phyloP scores from a whole-genome alignment of 176 grass and related monocot genomes.

The Bolboschoenus planiculmis region DNA sequence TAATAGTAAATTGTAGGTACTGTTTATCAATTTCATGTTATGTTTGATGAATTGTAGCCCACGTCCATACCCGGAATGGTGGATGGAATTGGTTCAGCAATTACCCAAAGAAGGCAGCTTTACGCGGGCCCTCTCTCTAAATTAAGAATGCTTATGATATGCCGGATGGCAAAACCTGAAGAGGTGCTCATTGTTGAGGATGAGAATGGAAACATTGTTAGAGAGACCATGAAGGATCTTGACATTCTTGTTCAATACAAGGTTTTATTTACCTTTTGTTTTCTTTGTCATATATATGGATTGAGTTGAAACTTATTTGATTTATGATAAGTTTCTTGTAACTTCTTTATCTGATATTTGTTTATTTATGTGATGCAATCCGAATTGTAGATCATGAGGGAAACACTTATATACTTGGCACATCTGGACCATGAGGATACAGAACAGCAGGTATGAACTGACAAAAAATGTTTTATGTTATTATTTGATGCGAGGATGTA shows the following conservation, averaged over 20 bases:
- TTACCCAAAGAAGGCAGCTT: constrained; percentile 84
- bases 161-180: constrained; percentile 97
- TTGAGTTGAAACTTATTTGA: constrained; percentile 7
- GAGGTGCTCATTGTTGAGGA: constrained; percentile 99
- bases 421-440: constrained; percentile 99
- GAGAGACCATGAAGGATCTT: constrained; percentile 98
- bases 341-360: constrained; percentile 22
- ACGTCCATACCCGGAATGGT: constrained; percentile 64
- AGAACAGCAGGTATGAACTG: constrained; percentile 80
- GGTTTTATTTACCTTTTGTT: constrained; percentile 33
- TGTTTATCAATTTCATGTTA: not conserved
- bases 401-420: constrained; percentile 95
- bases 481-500: not conserved
- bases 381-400: constrained; percentile 83
- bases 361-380: not conserved
- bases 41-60: constrained; percentile 29
- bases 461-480: not conserved
- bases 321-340: not conserved
- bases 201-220: constrained; percentile 98
- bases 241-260: constrained; percentile 99
- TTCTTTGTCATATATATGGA: constrained; percentile 8
- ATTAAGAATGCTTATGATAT: constrained; percentile 95
- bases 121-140: constrained; percentile 80
- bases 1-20: constrained; percentile 6
- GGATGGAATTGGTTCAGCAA: constrained; percentile 59